Evolutionary conservation across 768 basidiomycete species (phyloP).

Genomic region (Lactarius sp.): DNA sequence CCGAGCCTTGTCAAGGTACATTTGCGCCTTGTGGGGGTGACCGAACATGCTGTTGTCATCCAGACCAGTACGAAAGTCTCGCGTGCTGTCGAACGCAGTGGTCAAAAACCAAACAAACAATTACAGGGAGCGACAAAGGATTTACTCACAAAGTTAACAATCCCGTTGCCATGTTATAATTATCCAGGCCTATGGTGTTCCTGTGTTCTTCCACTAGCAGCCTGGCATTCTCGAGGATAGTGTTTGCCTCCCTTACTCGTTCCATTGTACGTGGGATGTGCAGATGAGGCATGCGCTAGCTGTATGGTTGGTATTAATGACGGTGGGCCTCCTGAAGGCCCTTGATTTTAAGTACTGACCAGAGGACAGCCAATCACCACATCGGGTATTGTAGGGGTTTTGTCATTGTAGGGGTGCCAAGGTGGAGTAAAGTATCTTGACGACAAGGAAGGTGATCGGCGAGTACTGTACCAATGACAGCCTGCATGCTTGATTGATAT

Average conservation of each 20-base stretch:
- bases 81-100: not conserved
- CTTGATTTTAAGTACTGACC: too few relatives aligned
- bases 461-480: too few relatives aligned
- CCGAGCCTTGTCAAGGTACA: conserved; percentile 4
- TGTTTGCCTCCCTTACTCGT: not conserved
- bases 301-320: not conserved
- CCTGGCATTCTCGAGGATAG: not conserved
- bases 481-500: too few relatives aligned
- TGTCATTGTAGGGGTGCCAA: too few relatives aligned
- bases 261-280: not conserved
- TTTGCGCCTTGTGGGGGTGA: not conserved
- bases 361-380: too few relatives aligned
- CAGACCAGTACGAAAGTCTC: not conserved
- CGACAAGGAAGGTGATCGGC: too few relatives aligned
- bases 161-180: conserved; percentile 1
- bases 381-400: too few relatives aligned
- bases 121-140: too few relatives aligned
- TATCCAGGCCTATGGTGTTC: not conserved
- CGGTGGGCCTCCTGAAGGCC: too few relatives aligned
- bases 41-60: conserved; percentile 1
- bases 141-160: not conserved
- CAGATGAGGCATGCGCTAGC: not conserved
- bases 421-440: too few relatives aligned
- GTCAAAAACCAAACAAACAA: not conserved
- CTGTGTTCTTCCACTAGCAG: not conserved